Conservation (phyloP, 2,329 filamentous ascomycete genomes). For the Trichoderma semiorbis region DNA sequence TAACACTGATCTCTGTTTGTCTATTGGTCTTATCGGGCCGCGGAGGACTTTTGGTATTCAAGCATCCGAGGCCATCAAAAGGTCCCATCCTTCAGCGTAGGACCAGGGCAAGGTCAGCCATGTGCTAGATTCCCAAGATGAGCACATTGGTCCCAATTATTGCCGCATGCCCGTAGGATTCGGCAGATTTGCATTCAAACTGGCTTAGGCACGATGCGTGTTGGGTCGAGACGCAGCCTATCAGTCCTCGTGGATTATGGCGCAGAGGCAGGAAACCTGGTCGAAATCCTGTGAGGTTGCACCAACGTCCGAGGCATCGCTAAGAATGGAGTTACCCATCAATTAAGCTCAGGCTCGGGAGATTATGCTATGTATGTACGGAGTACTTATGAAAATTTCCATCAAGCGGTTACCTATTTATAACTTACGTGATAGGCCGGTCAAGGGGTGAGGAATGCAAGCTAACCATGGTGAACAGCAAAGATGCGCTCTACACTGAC, state of each 20-base stretch:
- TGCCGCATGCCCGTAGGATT: background rate
- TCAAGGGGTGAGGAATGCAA: background rate
- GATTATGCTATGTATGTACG: background rate
- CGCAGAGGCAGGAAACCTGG: background rate
- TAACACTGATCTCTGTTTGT: background rate
- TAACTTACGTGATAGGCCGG: background rate
- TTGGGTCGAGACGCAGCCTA: background rate
- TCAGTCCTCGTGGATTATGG: background rate
- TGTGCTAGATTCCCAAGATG: background rate
- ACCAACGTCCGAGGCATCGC: background rate
- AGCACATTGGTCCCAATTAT: background rate
- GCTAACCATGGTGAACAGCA: background rate
- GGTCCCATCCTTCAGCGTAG: background rate
- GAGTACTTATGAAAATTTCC: background rate
- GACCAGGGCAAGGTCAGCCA: background rate
- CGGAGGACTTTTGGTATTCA: background rate
- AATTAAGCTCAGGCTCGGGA: background rate
- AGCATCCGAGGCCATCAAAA: background rate
- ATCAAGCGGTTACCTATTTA: background rate
- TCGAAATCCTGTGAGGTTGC: background rate
- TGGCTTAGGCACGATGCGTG: background rate
- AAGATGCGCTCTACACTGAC: background rate
- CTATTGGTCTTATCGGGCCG: background rate
- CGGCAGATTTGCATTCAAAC: background rate
- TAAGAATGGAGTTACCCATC: background rate